Percentiles rank a stretch among this genome's conserved stretches.
Conservation (phyloP, 352 stramenopile species). For the Elongisporangium anandrum region DNA sequence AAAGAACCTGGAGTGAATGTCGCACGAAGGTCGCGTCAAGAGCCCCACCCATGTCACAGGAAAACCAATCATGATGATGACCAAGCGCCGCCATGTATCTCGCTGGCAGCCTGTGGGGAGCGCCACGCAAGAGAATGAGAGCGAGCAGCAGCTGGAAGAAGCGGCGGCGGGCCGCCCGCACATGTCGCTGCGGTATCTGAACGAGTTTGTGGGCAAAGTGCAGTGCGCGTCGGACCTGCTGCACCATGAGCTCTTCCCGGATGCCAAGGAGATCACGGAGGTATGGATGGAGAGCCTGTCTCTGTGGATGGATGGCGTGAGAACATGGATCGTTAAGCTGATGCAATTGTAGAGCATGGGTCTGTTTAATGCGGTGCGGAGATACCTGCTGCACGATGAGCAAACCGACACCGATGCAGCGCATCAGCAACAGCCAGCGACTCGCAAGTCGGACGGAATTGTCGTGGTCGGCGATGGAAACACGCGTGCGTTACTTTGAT, state of each 20-base stretch:
- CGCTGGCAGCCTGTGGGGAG: conserved; percentile 21
- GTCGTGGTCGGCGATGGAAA: conserved; percentile 77
- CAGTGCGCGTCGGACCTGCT: conserved; percentile 67
- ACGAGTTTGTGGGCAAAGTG: conserved; percentile 81
- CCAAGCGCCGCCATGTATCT: conserved; percentile 20
- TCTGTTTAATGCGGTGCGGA: conserved; percentile 75
- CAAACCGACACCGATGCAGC: conserved; percentile 1
- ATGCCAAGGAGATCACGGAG: conserved; percentile 84
- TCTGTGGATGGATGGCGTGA: too few relatives aligned
- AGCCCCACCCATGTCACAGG: not conserved
- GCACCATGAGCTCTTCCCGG: conserved; percentile 67
- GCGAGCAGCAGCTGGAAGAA: conserved; percentile 1
- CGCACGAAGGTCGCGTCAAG: conserved; percentile 1
- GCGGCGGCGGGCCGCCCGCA: conserved; percentile 5
- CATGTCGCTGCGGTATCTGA: conserved; percentile 74
- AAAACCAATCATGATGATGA: conserved; percentile 7
- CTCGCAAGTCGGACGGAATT: conserved; percentile 50
- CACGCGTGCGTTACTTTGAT: conserved; percentile 40
- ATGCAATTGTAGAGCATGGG: conserved; percentile 81
- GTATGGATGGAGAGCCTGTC: too few relatives aligned
- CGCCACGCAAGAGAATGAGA: not conserved
- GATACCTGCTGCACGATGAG: conserved; percentile 43
- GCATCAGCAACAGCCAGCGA: not conserved
- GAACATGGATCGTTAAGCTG: too few relatives aligned
- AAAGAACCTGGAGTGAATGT: not conserved